A percentile compares a stretch with the other conserved stretches of the same genome.
Conservation (phyloP, 257 asterid species). For the Avicennia marina region DNA sequence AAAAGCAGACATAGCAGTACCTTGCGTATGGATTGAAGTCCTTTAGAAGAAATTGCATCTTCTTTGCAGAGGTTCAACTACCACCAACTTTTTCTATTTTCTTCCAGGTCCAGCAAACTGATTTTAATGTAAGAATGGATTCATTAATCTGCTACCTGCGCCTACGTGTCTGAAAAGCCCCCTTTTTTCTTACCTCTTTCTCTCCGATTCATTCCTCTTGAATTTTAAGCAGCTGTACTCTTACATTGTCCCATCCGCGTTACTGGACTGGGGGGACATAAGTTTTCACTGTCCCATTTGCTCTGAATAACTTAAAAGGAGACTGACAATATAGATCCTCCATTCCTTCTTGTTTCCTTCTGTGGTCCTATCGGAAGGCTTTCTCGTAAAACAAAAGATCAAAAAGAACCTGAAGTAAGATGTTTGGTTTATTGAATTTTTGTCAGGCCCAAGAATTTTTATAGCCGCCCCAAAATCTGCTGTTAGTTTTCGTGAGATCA, state of each 20-base stretch:
- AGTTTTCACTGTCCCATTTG: neutral
- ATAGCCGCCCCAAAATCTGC: too few relatives aligned
- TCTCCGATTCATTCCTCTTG: neutral
- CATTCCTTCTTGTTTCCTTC: conserved; percentile 1
- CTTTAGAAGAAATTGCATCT: conserved; percentile 15
- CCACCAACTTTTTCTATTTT: conserved; percentile 49
- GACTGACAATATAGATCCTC: neutral
- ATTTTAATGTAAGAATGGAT: conserved; percentile 29
- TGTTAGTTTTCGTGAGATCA: too few relatives aligned
- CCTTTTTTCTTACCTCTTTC: conserved; percentile 3
- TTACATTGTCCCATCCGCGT: conserved; percentile 13
- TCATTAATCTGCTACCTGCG: conserved; percentile 43
- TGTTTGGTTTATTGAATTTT: too few relatives aligned
- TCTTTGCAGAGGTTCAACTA: conserved; percentile 62
- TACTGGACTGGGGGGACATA: too few relatives aligned
- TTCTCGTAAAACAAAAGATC: neutral
- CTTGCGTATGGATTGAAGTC: conserved; percentile 15
- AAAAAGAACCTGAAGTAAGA: too few relatives aligned
- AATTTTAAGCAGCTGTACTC: neutral
- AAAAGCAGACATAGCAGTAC: neutral
- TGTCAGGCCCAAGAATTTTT: too few relatives aligned
- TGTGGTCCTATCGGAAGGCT: neutral
- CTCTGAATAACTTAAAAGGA: neutral
- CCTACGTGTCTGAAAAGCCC: conserved; percentile 29
- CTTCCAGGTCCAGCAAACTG: conserved; percentile 33